Evolutionary conservation across 148 eudicot genomes (phyloP), one percentile per base, ranked within the genome.

Genomic region (Amaranthus hypochondriacus): DNA sequence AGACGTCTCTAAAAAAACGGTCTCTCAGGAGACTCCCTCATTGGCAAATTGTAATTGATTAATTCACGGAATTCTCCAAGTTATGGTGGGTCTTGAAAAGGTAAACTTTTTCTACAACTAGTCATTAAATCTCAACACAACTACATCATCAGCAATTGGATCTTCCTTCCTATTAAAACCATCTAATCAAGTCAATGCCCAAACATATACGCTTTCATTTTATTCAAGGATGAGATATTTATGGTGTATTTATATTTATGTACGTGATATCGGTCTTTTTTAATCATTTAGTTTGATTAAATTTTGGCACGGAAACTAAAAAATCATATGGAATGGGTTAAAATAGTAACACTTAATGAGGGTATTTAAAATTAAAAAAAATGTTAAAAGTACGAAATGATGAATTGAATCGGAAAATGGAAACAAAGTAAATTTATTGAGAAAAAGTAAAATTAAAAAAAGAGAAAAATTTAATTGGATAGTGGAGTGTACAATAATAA

Each of bases 121-220:
- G 39, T 44, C 64, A 57, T 47, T 44, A 71, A 71, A 13, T 60
- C 62, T 42, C 44, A 69, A 71, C 61, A 44, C 53, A 44, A 57
- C 63, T 9, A 70, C 63, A 70, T 47, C 52, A 42, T 28, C 39
- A 0, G 0, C 39, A 28, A 28, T 28, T 21, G 28, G 28, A 47
- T 14, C 39, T 4, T 9, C 54, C 51, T 56, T 60, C n/a, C 62
- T 56, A n/a, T 10, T 56, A 48, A 53, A 63, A n/a, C 70, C 18
- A 65, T 65, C 70, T 53, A 14, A 57, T 71, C 59, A 73, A 62
- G 18, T 21, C 1, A 77, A 63, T 71, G 75, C 71, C 75, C 70
- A 75, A 28, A 48, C 13, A 10, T 4, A 0, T 28, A 76, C 79
- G 79, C 42, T 69, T 0, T 46, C 21, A 64, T 62, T 55, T 10